phyloP scores from a whole-genome alignment of 495 filamentous ascomycete genomes.

The Talaromyces proteolyticus region DNA sequence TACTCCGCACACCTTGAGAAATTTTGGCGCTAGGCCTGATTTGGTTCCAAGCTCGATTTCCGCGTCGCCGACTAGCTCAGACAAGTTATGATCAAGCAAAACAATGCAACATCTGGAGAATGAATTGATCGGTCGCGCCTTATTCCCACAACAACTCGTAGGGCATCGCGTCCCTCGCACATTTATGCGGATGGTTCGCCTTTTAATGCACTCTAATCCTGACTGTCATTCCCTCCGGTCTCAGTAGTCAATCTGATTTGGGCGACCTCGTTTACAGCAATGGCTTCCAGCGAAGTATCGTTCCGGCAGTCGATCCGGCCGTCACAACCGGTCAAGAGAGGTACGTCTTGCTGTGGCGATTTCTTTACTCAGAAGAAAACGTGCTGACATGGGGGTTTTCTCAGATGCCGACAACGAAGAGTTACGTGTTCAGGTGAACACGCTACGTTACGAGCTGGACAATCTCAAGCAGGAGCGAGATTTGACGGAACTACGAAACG shows the following conservation, averaged over 20 bases:
- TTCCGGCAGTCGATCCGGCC: slow-evolving; percentile 25
- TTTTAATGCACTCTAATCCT: too few species aligned
- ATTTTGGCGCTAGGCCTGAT: slow-evolving; percentile 33
- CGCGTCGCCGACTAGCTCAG: background rate
- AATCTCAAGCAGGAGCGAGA: slow-evolving; percentile 82
- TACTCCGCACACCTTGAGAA: slow-evolving; percentile 21
- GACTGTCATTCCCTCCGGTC: too few species aligned
- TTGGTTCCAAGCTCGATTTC: slow-evolving; percentile 5
- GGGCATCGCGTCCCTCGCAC: too few species aligned
- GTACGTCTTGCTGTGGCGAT: slow-evolving; percentile 9
- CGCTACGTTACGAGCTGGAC: slow-evolving; percentile 65
- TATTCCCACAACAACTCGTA: too few species aligned
- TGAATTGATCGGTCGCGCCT: background rate
- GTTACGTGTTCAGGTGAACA: slow-evolving; percentile 61
- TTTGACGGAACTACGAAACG: slow-evolving; percentile 64
- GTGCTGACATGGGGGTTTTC: slow-evolving; percentile 7
- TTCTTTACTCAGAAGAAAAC: background rate
- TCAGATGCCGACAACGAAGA: slow-evolving; percentile 55
- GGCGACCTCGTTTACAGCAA: background rate
- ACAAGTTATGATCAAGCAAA: background rate
- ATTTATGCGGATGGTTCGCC: too few species aligned
- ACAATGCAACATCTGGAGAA: too few species aligned
- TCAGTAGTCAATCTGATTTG: too few species aligned
- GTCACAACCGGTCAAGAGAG: slow-evolving; percentile 19
- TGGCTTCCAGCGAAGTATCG: slow-evolving; percentile 2